Percentiles rank a stretch among this genome's conserved stretches.
Conservation (phyloP, 2,329 filamentous ascomycete genomes). For the Chrysosphaeria jannelii region DNA sequence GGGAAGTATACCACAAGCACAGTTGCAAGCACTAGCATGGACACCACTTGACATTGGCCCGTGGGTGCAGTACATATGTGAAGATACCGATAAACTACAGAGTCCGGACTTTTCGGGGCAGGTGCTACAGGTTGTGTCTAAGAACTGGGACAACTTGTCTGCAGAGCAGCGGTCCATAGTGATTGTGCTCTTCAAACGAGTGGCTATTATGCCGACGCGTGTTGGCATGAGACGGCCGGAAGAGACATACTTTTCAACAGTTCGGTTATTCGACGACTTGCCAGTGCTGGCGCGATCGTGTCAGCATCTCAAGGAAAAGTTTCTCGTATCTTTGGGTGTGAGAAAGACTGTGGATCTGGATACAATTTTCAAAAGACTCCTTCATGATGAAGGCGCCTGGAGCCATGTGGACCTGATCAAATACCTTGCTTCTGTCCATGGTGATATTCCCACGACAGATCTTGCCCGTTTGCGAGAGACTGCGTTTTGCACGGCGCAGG, state of each 20-base stretch:
- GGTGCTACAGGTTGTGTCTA: conserved; percentile 54
- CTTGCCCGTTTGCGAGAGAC: conserved; percentile 49
- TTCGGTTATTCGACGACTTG: conserved; percentile 82
- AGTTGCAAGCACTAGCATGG: conserved; percentile 66
- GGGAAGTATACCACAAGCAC: conserved; percentile 28
- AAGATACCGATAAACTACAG: too few species aligned
- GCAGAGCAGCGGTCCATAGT: conserved; percentile 33
- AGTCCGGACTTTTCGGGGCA: conserved; percentile 46
- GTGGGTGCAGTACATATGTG: conserved; percentile 64
- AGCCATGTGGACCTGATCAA: conserved; percentile 87
- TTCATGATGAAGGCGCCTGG: conserved; percentile 29
- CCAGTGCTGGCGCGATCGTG: conserved; percentile 43
- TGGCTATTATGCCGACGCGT: conserved; percentile 68
- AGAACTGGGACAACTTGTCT: conserved; percentile 63
- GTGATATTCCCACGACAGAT: conserved; percentile 65
- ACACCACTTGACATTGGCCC: conserved; percentile 53
- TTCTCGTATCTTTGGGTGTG: conserved; percentile 56
- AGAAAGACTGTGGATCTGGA: conserved; percentile 86
- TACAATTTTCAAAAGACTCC: conserved; percentile 68
- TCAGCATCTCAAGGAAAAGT: conserved; percentile 66
- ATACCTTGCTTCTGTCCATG: conserved; percentile 67
- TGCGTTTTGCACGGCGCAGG: conserved; percentile 56
- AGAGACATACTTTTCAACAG: conserved; percentile 78
- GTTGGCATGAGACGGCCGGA: conserved; percentile 59
- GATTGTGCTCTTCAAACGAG: conserved; percentile 28